phyloP scores from a whole-genome alignment of 192 early-diverging fungal species.

The Coemansia pectinata region DNA sequence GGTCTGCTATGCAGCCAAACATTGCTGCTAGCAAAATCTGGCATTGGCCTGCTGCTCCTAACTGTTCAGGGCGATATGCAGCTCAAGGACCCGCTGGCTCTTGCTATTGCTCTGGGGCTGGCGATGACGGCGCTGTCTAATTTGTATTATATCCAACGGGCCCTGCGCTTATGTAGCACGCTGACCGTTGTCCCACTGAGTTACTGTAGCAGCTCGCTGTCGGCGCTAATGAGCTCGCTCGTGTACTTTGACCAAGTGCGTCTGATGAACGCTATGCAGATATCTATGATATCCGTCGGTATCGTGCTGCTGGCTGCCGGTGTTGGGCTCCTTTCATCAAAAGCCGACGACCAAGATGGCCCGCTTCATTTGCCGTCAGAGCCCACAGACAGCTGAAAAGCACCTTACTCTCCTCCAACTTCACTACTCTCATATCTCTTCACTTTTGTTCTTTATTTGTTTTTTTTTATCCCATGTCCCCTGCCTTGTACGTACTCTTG shows the following conservation, averaged over 20 bases:
- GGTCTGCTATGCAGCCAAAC: slow-evolving; percentile 75
- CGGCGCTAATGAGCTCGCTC: slow-evolving; percentile 74
- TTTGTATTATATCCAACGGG: slow-evolving; percentile 77
- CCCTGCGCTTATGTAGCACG: slow-evolving; percentile 71
- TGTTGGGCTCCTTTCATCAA: slow-evolving; percentile 65
- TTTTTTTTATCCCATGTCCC: background rate
- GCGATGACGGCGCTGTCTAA: slow-evolving; percentile 53
- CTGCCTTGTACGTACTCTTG: too few species aligned
- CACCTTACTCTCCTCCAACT: background rate
- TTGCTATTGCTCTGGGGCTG: slow-evolving; percentile 64
- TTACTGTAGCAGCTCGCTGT: slow-evolving; percentile 74
- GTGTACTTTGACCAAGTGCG: slow-evolving; percentile 77
- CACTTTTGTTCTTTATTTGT: background rate
- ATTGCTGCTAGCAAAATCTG: slow-evolving; percentile 76
- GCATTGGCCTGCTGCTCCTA: slow-evolving; percentile 69
- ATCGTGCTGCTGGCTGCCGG: slow-evolving; percentile 64
- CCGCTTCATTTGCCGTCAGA: slow-evolving; percentile 23
- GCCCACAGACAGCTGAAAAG: slow-evolving; percentile 6
- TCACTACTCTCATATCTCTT: background rate
- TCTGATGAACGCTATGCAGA: slow-evolving; percentile 60
- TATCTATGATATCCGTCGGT: slow-evolving; percentile 67
- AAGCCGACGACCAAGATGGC: slow-evolving; percentile 35
- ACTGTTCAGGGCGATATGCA: slow-evolving; percentile 64
- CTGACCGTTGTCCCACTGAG: slow-evolving; percentile 72
- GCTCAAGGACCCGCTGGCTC: slow-evolving; percentile 66